Evolutionary conservation across 2,329 filamentous ascomycete genomes (phyloP).

Genomic region (Nemania sp.): DNA sequence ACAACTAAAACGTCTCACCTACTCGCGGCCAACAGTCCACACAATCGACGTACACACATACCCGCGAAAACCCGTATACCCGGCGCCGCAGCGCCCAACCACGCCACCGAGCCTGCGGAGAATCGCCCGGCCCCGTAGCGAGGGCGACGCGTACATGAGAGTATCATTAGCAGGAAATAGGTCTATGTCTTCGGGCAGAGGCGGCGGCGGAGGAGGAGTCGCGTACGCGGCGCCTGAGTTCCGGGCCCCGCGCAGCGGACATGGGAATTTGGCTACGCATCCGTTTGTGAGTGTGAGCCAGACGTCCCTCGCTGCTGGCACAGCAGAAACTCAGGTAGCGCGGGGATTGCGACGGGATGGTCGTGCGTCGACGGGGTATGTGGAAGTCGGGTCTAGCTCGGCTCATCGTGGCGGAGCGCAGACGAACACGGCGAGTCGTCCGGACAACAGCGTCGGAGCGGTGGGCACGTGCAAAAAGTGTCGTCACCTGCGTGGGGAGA

Average conservation of each 20-base stretch:
- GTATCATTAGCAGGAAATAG: too few relatives aligned
- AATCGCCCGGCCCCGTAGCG: conserved; percentile 11
- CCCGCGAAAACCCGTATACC: conserved; percentile 33
- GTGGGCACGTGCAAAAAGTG: conserved; percentile 30
- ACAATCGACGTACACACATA: conserved; percentile 37
- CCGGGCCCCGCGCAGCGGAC: conserved; percentile 28
- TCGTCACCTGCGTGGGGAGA: conserved; percentile 27
- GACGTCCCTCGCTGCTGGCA: background rate
- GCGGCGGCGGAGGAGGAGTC: too few relatives aligned
- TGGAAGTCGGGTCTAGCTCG: background rate
- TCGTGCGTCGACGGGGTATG: background rate
- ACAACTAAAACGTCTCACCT: conserved; percentile 12
- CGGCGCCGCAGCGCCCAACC: conserved; percentile 22
- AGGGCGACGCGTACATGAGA: conserved; percentile 12
- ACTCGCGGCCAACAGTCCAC: conserved; percentile 29
- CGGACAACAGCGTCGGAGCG: background rate
- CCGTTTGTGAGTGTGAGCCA: conserved; percentile 23
- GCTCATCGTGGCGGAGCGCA: background rate
- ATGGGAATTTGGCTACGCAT: conserved; percentile 27
- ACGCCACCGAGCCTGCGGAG: conserved; percentile 25
- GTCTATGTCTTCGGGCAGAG: too few relatives aligned
- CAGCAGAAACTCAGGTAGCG: background rate
- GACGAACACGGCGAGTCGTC: background rate
- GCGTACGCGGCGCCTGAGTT: conserved; percentile 23
- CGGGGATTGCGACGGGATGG: too few relatives aligned